Percentiles rank a stretch among this genome's conserved stretches.
phyloP scores from a whole-genome alignment of 2,329 filamentous ascomycete species.

The Aspergillus calidoustus region DNA sequence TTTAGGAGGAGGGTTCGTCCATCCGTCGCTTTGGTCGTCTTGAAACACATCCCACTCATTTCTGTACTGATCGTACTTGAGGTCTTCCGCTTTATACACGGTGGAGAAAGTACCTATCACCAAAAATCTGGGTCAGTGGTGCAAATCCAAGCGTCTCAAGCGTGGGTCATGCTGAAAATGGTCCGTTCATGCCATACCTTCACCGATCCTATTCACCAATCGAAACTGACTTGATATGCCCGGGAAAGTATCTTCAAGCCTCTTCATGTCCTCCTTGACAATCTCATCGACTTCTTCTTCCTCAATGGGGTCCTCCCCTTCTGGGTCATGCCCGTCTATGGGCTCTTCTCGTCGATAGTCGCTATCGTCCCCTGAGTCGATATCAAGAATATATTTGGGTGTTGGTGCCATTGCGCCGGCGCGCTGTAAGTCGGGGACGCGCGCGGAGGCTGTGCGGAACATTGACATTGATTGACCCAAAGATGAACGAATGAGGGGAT shows the following conservation, averaged over 20 bases:
- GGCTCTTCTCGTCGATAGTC: slow-evolving; percentile 21
- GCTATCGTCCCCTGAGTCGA: slow-evolving; percentile 21
- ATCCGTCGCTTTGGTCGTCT: slow-evolving; percentile 65
- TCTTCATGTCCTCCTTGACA: slow-evolving; percentile 85
- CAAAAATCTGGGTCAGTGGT: neutral
- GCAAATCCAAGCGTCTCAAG: neutral
- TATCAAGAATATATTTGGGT: slow-evolving; percentile 24
- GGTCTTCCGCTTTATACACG: slow-evolving; percentile 96
- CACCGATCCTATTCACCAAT: slow-evolving; percentile 94
- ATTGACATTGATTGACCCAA: slow-evolving; percentile 34
- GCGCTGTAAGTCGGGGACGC: slow-evolving; percentile 31
- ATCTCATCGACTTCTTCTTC: slow-evolving; percentile 50
- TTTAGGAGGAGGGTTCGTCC: slow-evolving; percentile 70
- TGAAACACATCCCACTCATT: slow-evolving; percentile 83
- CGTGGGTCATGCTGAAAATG: neutral
- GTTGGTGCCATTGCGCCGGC: slow-evolving; percentile 21
- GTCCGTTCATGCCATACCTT: slow-evolving; percentile 64
- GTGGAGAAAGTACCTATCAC: slow-evolving; percentile 91
- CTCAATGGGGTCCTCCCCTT: slow-evolving; percentile 32
- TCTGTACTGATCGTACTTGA: slow-evolving; percentile 79
- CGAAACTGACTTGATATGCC: slow-evolving; percentile 84
- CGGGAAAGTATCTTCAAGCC: slow-evolving; percentile 78
- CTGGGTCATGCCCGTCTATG: slow-evolving; percentile 30
- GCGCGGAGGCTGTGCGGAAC: slow-evolving; percentile 29
- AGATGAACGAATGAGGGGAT: neutral